These are phyloP conservation scores for Tulasnella sp. DNA, from an alignment of 768 basidiomycete species.

Conservation along the genomic window DNA sequence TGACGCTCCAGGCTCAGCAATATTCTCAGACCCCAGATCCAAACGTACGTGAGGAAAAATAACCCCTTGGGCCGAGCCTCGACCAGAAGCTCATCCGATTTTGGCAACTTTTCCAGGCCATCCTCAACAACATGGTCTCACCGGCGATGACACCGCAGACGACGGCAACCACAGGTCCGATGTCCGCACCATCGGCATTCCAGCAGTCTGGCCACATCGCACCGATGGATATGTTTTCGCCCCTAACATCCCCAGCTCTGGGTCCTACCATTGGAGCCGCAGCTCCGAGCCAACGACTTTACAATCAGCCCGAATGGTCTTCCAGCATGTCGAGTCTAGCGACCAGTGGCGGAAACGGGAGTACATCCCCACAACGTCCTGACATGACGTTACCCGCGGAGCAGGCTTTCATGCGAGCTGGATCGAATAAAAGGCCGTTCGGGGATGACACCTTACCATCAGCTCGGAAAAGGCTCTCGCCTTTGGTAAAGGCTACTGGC, in stretches of 20 bases:
- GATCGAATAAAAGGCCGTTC: neutral
- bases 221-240: conserved; percentile 53
- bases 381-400: conserved; percentile 22
- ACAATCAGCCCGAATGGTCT: conserved; percentile 24
- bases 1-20: conserved; percentile 22
- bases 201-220: conserved; percentile 38
- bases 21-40: conserved; percentile 8
- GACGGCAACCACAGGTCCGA: conserved; percentile 7
- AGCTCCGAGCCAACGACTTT: conserved; percentile 16
- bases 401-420: neutral
- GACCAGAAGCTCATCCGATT: neutral
- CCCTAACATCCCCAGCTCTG: conserved; percentile 41
- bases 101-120: neutral
- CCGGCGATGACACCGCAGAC: conserved; percentile 24
- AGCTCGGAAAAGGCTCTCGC: conserved; percentile 14
- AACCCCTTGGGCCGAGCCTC: neutral
- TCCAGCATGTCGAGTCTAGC: conserved; percentile 27
- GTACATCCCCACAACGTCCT: conserved; percentile 32
- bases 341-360: conserved; percentile 19
- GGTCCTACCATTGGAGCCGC: conserved; percentile 31
- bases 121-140: conserved; percentile 14
- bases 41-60: conserved; percentile 8
- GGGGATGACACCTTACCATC: neutral
- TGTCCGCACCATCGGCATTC: conserved; percentile 16
- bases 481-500: conserved; percentile 5